Evolutionary conservation across 179 eudicot species (phyloP), one percentile per base, ranked within the genome.

Genomic region (Corrigiola litoralis): DNA sequence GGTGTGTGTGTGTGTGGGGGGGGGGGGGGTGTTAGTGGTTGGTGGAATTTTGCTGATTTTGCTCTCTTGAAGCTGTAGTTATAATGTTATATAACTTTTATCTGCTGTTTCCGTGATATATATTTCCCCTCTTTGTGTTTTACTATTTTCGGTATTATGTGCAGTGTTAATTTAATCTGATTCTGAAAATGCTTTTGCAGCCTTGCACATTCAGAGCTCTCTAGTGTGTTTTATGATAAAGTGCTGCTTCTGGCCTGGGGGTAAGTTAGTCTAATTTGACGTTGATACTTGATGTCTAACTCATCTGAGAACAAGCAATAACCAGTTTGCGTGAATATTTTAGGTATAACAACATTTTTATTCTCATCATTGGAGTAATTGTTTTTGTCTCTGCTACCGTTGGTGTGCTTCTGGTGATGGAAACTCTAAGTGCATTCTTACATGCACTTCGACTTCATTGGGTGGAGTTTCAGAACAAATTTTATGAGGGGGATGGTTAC

Each of bases 361-460:
- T 87, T 59, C 87, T 82, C 37, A 55, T 76, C 27, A 68, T 82
- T 29, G 96, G 94, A 42, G 56, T 89, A 23, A 46, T 81, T 41
- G 87, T 89, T 58, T 89, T 89, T 62, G 59, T 89, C 40, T 74
- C 58, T 65, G 96, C 96, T 10, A 89, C 96, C 24, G 87, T 83
- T 44, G 94, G 92, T 34, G 96, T 89, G 51, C 80, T 89, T 44
- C 68, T 89, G 8, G 84, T 89, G 61, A 89, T 89, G 96, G 96
- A 89, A 79, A 89, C 94, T 37, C 80, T 89, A 7, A 86, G 96
- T 52, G 96, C 96, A 33, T 89, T 89, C 77, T 76, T 89, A 31
- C 96, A 89, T 72, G 94, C 96, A 33, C 65, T 89, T 80, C 72
- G 96, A 69, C 92, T 89, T 75, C 96, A 86, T 63, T 88, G 96